Percentiles rank a stretch among this genome's conserved stretches.
Conservation (phyloP, 1,284 basidiomycete species). For the Irpex sp. region DNA sequence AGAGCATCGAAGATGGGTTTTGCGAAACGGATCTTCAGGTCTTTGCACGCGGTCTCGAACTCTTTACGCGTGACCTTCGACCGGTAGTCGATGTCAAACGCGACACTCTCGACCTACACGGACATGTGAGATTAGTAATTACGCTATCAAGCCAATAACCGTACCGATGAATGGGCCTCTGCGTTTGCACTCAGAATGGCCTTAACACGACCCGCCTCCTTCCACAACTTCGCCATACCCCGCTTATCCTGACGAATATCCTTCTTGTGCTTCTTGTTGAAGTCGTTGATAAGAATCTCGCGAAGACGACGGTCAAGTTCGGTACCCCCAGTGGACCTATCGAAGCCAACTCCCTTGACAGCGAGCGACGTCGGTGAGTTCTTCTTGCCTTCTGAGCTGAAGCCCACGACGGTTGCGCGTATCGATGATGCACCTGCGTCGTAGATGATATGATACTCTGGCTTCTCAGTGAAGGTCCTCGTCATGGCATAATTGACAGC, state of each 20-base stretch:
- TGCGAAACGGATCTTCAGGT: conserved; percentile 61
- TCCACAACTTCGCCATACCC: conserved; percentile 91
- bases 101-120: conserved; percentile 77
- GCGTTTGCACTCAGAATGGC: conserved; percentile 91
- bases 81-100: conserved; percentile 90
- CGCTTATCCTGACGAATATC: conserved; percentile 72
- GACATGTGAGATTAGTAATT: background rate
- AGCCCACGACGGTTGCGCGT: conserved; percentile 83
- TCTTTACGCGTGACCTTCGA: conserved; percentile 71
- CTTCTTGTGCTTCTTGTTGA: conserved; percentile 66
- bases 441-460: conserved; percentile 90
- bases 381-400: conserved; percentile 50
- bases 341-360: conserved; percentile 78
- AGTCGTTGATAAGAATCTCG: conserved; percentile 77
- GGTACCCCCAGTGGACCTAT: conserved; percentile 75
- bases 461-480: conserved; percentile 69
- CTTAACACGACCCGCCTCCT: conserved; percentile 92
- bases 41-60: conserved; percentile 73
- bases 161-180: conserved; percentile 70
- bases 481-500: conserved; percentile 98
- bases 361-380: conserved; percentile 62
- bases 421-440: conserved; percentile 91
- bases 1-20: conserved; percentile 81
- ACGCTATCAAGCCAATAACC: conserved; percentile 10
- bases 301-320: conserved; percentile 83